Evolutionary conservation across 768 basidiomycete genomes (phyloP), one percentile per base, ranked within the genome.

Genomic region (Russula sp.): DNA sequence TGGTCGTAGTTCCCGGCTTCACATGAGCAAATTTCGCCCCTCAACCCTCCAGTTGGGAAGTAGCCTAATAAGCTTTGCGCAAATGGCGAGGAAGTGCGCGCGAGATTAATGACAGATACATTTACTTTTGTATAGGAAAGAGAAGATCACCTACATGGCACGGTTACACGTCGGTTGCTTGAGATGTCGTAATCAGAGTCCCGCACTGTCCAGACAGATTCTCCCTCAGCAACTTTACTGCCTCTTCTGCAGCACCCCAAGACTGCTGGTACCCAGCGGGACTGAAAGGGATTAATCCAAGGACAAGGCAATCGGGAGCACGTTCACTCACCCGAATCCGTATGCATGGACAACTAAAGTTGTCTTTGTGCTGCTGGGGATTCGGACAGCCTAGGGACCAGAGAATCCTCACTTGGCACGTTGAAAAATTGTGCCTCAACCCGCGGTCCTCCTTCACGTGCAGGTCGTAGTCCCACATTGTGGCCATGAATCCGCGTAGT

Each of bases 401-500:
- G 64, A 27, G 64, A 63, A 64, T 60, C 66, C 57, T 69, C 63
- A 57, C 75, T 70, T 51, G 79, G 79, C 22, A 80, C 49, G 35
- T 67, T 63, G 56, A 79, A 63, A 62, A 69, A 63, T 64, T 85
- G 81, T 4, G 73, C 69, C 66, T 88, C 85, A 18, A 88, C 71
- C 34, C 87, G 74, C 14, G 82, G 75, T 4, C 86, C 87, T 3
- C 80, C 83, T 32, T 76, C 74, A 35, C 86, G 75, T 13, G 73
- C 79, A 2, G 86, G 85, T 34, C 86, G 75, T 39, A 86, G 70
- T 0, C 84, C 85, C 44, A 85, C 85, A 63, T 83, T 84, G 71
- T 84, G 82, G 8, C 72, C 70, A 20, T 83, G 67, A 35, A 86
- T 73, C 68, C 71, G 80, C 51, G 73, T 82, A 42, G 70, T 71